phyloP scores from a whole-genome alignment of 2,329 filamentous ascomycete species.

The Salinomyces thailandicus region DNA sequence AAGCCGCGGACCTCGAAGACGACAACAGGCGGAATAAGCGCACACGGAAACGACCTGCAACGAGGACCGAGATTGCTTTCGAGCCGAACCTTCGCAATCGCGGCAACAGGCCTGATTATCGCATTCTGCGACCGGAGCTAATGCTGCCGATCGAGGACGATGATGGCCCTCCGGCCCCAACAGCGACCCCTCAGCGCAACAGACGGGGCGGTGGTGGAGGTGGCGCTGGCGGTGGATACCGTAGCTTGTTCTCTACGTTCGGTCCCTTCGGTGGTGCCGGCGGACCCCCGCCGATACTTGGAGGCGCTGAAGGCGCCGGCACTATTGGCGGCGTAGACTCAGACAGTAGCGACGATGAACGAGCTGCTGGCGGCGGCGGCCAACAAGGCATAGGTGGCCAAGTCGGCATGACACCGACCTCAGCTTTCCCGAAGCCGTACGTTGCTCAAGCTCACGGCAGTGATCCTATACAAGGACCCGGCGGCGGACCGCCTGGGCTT shows the following conservation, averaged over 20 bases:
- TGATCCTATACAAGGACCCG: constrained; percentile 45
- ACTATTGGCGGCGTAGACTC: constrained; percentile 76
- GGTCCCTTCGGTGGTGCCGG: constrained; percentile 86
- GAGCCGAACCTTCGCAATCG: constrained; percentile 48
- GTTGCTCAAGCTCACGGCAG: constrained; percentile 48
- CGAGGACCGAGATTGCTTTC: constrained; percentile 21
- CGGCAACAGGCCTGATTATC: constrained; percentile 71
- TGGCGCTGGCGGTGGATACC: constrained; percentile 55
- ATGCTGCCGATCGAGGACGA: constrained; percentile 63
- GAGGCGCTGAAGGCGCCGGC: constrained; percentile 62
- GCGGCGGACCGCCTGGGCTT: constrained; percentile 61
- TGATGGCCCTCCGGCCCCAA: constrained; percentile 52
- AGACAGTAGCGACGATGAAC: constrained; percentile 94
- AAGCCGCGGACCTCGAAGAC: constrained; percentile 49
- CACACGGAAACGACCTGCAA: constrained; percentile 23
- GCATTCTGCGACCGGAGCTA: constrained; percentile 66
- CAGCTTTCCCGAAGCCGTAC: constrained; percentile 38
- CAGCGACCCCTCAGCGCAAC: constrained; percentile 48
- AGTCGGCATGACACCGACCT: constrained; percentile 53
- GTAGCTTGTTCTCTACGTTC: constrained; percentile 76
- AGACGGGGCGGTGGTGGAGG: constrained; percentile 50
- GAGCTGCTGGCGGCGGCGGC: constrained; percentile 38
- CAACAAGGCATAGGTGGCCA: constrained; percentile 46
- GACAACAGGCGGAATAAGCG: constrained; percentile 36
- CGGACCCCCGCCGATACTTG: constrained; percentile 60